These are phyloP conservation scores for Brassica nigra DNA, from an alignment of 345 rosid genomes.

Conservation along the genomic window DNA sequence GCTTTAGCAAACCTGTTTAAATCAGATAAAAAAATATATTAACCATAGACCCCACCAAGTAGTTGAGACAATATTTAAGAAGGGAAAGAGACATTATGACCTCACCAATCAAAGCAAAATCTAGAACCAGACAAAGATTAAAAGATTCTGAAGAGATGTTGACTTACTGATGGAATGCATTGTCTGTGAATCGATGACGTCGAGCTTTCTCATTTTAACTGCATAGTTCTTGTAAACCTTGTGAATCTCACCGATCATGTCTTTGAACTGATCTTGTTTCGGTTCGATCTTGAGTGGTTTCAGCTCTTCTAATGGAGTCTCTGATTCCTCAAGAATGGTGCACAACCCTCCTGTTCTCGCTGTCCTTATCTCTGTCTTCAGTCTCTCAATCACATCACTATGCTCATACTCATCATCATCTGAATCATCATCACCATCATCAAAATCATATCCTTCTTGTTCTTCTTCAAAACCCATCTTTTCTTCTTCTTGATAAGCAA, in stretches of 20 bases:
- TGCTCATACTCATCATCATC: conserved; percentile 54
- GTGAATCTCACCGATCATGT: conserved; percentile 53
- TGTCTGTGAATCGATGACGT: conserved; percentile 70
- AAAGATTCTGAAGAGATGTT: neutral
- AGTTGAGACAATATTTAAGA: conserved; percentile 25
- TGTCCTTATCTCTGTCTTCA: conserved; percentile 59
- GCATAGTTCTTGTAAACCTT: conserved; percentile 65
- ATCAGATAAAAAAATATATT: neutral
- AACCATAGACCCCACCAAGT: conserved; percentile 24
- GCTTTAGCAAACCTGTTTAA: conserved; percentile 58
- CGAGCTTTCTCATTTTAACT: conserved; percentile 74
- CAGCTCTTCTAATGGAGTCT: conserved; percentile 49
- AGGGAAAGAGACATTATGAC: conserved; percentile 26
- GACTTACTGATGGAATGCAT: conserved; percentile 70
- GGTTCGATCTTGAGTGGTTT: conserved; percentile 61
- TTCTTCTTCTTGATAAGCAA: conserved; percentile 20
- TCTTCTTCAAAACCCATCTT: conserved; percentile 20
- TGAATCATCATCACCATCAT: conserved; percentile 19
- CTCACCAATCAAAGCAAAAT: conserved; percentile 25
- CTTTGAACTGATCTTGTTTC: conserved; percentile 50
- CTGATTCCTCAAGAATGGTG: conserved; percentile 77
- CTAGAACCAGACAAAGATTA: neutral
- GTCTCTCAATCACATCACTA: conserved; percentile 59
- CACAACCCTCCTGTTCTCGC: conserved; percentile 82
- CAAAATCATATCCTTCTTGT: conserved; percentile 33